These are phyloP conservation scores for Aspergillus sparsus DNA, from an alignment of 495 filamentous ascomycete genomes.

Conservation along the genomic window DNA sequence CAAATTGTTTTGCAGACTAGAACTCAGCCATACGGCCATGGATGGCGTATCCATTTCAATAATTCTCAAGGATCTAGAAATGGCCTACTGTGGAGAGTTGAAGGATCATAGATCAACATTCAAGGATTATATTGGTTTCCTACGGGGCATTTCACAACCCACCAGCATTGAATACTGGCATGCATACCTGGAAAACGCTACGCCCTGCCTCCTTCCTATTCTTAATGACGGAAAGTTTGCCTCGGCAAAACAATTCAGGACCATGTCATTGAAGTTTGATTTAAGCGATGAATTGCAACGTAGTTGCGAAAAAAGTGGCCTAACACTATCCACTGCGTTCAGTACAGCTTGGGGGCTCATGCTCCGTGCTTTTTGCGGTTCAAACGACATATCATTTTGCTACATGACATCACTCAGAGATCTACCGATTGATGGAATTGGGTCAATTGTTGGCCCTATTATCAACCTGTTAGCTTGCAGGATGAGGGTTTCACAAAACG, in stretches of 20 bases:
- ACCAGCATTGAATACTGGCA: conserved; percentile 56
- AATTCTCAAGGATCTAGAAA: conserved; percentile 48
- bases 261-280: conserved; percentile 37
- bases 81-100: conserved; percentile 47
- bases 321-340: conserved; percentile 54
- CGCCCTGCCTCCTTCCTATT: conserved; percentile 55
- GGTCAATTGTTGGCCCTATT: conserved; percentile 53
- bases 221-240: conserved; percentile 36
- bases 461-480: conserved; percentile 56
- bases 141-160: conserved; percentile 37
- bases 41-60: conserved; percentile 52
- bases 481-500: conserved; percentile 2
- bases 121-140: conserved; percentile 55
- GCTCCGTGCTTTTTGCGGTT: conserved; percentile 49
- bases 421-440: conserved; percentile 43
- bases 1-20: conserved; percentile 52
- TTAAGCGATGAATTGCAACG: conserved; percentile 34
- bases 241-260: conserved; percentile 31
- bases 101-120: conserved; percentile 47
- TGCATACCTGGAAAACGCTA: conserved; percentile 46
- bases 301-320: conserved; percentile 46
- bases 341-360: conserved; percentile 57
- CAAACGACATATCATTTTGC: conserved; percentile 55
- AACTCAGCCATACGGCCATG: conserved; percentile 58
- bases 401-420: conserved; percentile 56